Evolutionary conservation across 345 rosid genomes (phyloP).

Genomic region (Luvunga scandens): DNA sequence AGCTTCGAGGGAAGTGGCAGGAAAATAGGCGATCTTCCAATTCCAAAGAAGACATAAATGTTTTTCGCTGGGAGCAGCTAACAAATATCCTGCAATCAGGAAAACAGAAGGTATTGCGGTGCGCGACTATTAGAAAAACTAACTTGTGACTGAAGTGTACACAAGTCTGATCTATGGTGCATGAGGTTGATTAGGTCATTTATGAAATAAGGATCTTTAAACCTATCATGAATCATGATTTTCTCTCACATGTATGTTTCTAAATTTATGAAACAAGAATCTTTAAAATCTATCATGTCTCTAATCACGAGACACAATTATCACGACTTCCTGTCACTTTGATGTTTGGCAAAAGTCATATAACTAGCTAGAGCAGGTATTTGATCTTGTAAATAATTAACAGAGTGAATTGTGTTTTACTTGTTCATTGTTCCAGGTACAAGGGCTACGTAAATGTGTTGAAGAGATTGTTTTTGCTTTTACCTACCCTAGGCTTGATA

Average conservation of each 20-base stretch:
- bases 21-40: conserved; percentile 47
- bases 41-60: conserved; percentile 67
- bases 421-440: conserved; percentile 42
- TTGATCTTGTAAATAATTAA: conserved; percentile 9
- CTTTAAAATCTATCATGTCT: background rate
- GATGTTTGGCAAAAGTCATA: background rate
- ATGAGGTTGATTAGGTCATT: background rate
- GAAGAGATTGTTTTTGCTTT: conserved; percentile 85
- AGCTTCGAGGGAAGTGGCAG: conserved; percentile 85
- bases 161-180: background rate
- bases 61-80: conserved; percentile 78
- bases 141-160: background rate
- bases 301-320: background rate
- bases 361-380: background rate
- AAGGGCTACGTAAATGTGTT: conserved; percentile 65
- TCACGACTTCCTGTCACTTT: background rate
- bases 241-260: background rate
- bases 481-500: conserved; percentile 91
- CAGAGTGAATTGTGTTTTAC: background rate
- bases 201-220: background rate
- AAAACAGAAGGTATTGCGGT: conserved; percentile 55
- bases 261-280: background rate
- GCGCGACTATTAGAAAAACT: background rate
- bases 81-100: conserved; percentile 65
- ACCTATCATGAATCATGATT: conserved; percentile 1